Evolutionary conservation across 2,329 filamentous ascomycete species (phyloP), one percentile per base, ranked within the genome.

Genomic region (Amauroascus verrucosus): DNA sequence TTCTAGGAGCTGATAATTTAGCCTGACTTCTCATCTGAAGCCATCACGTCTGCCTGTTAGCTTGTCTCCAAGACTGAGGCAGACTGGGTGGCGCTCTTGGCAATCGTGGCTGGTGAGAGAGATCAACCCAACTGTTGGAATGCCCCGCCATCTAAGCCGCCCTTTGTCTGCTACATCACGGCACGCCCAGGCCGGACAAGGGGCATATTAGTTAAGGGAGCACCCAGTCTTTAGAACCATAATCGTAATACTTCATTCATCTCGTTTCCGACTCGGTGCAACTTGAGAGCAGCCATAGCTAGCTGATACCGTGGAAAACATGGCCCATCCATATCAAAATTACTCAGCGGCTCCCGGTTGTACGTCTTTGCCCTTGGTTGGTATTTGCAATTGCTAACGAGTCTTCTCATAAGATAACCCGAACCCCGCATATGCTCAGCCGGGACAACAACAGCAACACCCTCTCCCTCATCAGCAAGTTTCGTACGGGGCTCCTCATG

Each of bases 241-340:
- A 8, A 18, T 18, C 40, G 16, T 24, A 11, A 24, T 43, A 18
- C 9, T 43, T 20, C 1, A 18, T 24, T 18, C 33, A 4, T 7
- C 33, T 35, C 26, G 18, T 43, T 43, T 24, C 18, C n/a, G n/a
- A n/a, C 16, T 43, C 40, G 33, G 13, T 16, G 9, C 33, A 20
- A 14, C n/a, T 40, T 20, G 33, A n/a, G n/a, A n/a, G n/a, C n/a
- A n/a, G n/a, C n/a, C n/a, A n/a, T n/a, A n/a, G n/a, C n/a, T n/a
- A n/a, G n/a, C n/a, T n/a, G n/a, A n/a, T n/a, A n/a, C n/a, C n/a
- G 7, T 40, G 13, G 3, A 22, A 13, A 50, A 40, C 32, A 50
- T 50, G 47, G 47, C 47, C 3, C 13, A 40, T 41, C 47, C 45
- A 8, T n/a, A 50, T 18, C 47, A 50, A 14, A 51, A 33, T 18